Evolutionary conservation across 2,329 filamentous ascomycete species (phyloP), one percentile per base, ranked within the genome.

Genomic region (Fusarium torreyae): DNA sequence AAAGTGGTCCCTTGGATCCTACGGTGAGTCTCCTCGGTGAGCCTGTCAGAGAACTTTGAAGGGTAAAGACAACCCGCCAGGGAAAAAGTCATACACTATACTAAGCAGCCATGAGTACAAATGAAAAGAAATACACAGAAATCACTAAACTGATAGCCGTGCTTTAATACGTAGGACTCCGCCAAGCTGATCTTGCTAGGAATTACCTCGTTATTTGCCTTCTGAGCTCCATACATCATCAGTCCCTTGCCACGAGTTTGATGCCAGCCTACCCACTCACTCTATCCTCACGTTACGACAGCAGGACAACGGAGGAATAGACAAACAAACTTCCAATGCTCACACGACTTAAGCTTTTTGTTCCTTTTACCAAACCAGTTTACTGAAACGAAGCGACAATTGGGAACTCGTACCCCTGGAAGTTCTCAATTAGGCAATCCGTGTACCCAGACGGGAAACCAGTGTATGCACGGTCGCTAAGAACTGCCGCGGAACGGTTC

Each of bases 391-490:
- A 52, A 63, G 50, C 57, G 36, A 34, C 20, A 54, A 13, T 36
- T 24, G 24, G 14, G 28, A 9, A n/a, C 28, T 22, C 5, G 6
- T 22, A 33, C 22, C 17, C 46, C 43, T 33, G 48, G 52, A 8
- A 11, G 10, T 28, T 57, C 70, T 57, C 15, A 28, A 70, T 66
- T 50, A 48, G 70, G 72, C 50, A 73, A 71, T 64, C 54, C 71
- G 72, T 74, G 33, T 73, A 49, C 68, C 63, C 31, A 73, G 54
- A 64, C 28, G 18, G 72, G 68, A 69, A 74, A 70, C 59, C 56
- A 74, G 74, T 76, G 59, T 70, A 74, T 70, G 74, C 69, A 63
- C 26, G 40, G 58, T 36, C 51, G 18, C 24, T 38, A n/a, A 49
- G 39, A 31, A 42, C 51, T 20, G 56, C 59, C 53, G 63, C 31